phyloP scores from a whole-genome alignment of 805 yeast genomes.

The Pichia eremophila region DNA sequence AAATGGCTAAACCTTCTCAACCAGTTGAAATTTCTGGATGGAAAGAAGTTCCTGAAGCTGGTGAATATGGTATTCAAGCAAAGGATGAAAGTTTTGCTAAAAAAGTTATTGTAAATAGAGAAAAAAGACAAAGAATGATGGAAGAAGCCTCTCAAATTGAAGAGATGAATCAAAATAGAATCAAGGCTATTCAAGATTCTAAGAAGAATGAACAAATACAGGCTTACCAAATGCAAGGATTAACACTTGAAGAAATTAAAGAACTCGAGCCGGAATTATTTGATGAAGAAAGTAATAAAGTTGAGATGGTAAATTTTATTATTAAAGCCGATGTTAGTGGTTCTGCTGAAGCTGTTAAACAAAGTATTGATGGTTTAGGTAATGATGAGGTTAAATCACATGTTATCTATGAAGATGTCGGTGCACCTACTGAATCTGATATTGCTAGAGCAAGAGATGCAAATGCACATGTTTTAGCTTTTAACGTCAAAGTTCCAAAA shows the following conservation, averaged over 20 bases:
- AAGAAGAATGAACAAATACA: slow-evolving; percentile 44
- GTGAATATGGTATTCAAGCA: slow-evolving; percentile 75
- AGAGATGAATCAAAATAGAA: slow-evolving; percentile 57
- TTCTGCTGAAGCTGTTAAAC: slow-evolving; percentile 86
- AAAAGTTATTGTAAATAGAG: slow-evolving; percentile 59
- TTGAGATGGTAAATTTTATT: slow-evolving; percentile 46
- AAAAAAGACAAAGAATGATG: slow-evolving; percentile 40
- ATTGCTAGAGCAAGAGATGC: slow-evolving; percentile 61
- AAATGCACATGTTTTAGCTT: slow-evolving; percentile 65
- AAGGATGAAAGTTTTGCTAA: slow-evolving; percentile 67
- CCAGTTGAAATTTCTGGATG: slow-evolving; percentile 92
- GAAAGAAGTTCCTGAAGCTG: slow-evolving; percentile 88
- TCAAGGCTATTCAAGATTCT: slow-evolving; percentile 42
- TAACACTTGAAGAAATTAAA: slow-evolving; percentile 38
- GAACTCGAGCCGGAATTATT: slow-evolving; percentile 26
- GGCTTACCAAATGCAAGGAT: slow-evolving; percentile 53
- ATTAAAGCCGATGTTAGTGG: slow-evolving; percentile 91
- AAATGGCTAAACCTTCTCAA: slow-evolving; percentile 71
- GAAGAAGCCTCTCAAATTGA: slow-evolving; percentile 60
- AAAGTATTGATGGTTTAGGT: slow-evolving; percentile 74
- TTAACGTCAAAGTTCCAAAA: slow-evolving; percentile 63
- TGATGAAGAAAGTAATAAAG: slow-evolving; percentile 22
- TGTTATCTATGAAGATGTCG: slow-evolving; percentile 71
- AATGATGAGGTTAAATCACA: slow-evolving; percentile 70
- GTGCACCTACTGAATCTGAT: slow-evolving; percentile 61